Evolutionary conservation across 371 early-diverging fungal species (phyloP), one percentile per base, ranked within the genome.

Genomic region (Thermomucor indicae-seudaticae): DNA sequence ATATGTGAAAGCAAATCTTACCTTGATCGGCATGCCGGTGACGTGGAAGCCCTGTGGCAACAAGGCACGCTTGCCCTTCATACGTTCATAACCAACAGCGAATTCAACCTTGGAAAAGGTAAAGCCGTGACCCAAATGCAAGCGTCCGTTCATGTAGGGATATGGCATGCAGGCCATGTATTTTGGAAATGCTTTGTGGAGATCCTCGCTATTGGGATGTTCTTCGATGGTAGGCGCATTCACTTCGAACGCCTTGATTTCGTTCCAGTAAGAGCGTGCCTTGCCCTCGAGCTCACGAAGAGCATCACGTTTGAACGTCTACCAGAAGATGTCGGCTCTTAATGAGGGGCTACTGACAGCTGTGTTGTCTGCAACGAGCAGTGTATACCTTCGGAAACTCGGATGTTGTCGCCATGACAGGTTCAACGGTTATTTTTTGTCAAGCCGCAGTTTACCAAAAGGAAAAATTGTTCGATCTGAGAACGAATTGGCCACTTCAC

Each of bases 21-120:
- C 91, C 78, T 97, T 96, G 76, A 99, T 99, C 34, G 99, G 99
- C 99, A 99, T 99, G 50, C 99, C 99, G 4, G 99, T 99, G 58
- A 92, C 93, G 69, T 99, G 99, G 85, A 99, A 99, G 35, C 97
- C 97, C 63, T 98, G 92, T 24, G 99, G 99, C 53, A 99, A 95
- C 50, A 99, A 81, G 40, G 89, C 93, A 44, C 90, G 84, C 74
- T 93, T 97, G 41, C 99, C 99, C 73, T 92, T 80, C 66, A 99
- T 70, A 56, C 95, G 85, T 58, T 96, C 89, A 71, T 91, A 99
- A 38, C 97, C 93, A 10, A 85, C 79, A 17, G 93, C 88, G 68
- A 99, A 99, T 62, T 99, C 99, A 47, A 89, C 84, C 74, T 99
- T 99, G 45, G 96, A 92, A 49, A 98, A 65, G 2, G 97, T 90